Evolutionary conservation across 257 asterid species (phyloP).

Genomic region (Solanum peruvianum): DNA sequence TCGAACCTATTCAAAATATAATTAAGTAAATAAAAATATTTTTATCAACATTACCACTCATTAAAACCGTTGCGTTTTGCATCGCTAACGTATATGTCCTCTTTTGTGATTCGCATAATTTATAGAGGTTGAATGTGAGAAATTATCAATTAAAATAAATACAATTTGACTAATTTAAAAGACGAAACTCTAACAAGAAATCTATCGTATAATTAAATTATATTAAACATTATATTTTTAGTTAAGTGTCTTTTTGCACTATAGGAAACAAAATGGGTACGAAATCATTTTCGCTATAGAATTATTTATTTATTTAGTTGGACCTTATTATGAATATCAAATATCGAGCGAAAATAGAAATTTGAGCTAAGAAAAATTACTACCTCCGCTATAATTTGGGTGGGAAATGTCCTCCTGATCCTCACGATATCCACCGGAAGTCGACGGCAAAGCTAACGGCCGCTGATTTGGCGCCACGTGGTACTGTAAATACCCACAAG

Average conservation of each 20-base stretch:
- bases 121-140: background rate
- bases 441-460: slow-evolving; percentile 19
- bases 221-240: too few relatives aligned
- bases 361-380: background rate
- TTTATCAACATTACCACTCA: background rate
- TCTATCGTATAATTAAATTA: background rate
- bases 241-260: too few relatives aligned
- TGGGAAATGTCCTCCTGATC: slow-evolving; percentile 16
- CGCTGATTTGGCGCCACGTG: slow-evolving; percentile 18
- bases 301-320: too few relatives aligned
- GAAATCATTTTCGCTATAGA: background rate
- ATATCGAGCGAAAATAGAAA: accelerated
- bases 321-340: background rate
- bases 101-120: background rate
- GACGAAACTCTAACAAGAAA: background rate
- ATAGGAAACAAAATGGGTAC: background rate
- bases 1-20: background rate
- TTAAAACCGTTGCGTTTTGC: background rate
- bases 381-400: slow-evolving; percentile 29
- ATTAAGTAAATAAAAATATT: background rate
- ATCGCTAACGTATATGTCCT: background rate
- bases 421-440: slow-evolving; percentile 4
- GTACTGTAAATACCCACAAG: slow-evolving; percentile 25
- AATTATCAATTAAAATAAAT: background rate
- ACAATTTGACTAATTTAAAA: background rate